Base-by-base conservation (phyloP, 495 filamentous ascomycete species). In the Hyaloscypha variabilis region DNA sequence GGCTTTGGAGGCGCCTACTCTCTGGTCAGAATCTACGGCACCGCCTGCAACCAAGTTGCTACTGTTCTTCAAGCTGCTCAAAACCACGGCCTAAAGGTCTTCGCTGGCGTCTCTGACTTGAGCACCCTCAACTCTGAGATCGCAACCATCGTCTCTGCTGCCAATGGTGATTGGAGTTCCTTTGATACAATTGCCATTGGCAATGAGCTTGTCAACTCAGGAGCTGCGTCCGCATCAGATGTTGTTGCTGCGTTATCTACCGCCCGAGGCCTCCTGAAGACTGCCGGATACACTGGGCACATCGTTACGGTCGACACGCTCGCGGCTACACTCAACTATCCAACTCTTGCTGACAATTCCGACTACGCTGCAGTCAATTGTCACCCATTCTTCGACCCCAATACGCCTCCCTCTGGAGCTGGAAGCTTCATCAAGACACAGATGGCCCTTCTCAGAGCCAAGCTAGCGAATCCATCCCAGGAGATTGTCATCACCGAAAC, bases 281-380 rank as follows among this genome's bases (percentile, higher is more conserved):
- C 65, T 0, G 84, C 81, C 29, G 91, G 91, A 6, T 97, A 90
- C 73, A 69, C 71, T 11, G 92, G 93, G 11, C 86, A 88, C 1
- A 86, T 97, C 26, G 91, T 92, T 1, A 88, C 89, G 2, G 89
- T 91, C 25, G 93, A 97, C 66, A 94, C 91, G 1, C 89, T 90
- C 70, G 79, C 86, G 14, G 86, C 89, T 1, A 80, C 89, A 29
- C 76, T 87, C 60, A 71, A 75, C 46, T 85, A 97, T 66, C 89
- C 90, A 0, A 75, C 83, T 63, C 78, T 97, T 54, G 96, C 93
- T 76, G 72, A 87, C 10, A 81, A 76, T 28, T 90, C 88, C 8
- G 93, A 96, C 68, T 92, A 89, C 75, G 91, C 87, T 69, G 90
- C 92, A 1, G 85, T 89, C 42, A 97, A 97, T 71, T 82, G 85